These are phyloP conservation scores for Calonectria fujianensis DNA, from an alignment of 2,329 filamentous ascomycete species.

Conservation along the genomic window DNA sequence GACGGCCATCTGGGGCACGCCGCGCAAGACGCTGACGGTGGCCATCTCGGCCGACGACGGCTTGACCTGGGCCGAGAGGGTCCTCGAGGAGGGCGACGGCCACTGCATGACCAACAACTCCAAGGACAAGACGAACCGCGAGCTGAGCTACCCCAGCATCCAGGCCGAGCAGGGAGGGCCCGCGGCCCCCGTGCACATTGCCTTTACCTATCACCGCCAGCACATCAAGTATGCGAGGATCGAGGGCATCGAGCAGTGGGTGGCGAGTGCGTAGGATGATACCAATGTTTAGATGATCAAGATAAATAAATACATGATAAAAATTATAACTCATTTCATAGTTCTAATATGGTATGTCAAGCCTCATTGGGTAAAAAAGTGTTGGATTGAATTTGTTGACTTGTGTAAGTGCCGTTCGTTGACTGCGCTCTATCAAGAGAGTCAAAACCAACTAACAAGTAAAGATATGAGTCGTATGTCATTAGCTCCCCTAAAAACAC, in stretches of 20 bases:
- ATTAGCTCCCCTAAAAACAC: too few species aligned
- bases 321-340: neutral
- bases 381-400: too few species aligned
- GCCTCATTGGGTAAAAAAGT: neutral
- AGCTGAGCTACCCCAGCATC: conserved; percentile 67
- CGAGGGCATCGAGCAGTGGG: conserved; percentile 53
- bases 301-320: neutral
- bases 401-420: too few species aligned
- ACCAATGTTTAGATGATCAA: neutral
- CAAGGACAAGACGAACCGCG: conserved; percentile 62
- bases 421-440: too few species aligned
- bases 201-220: conserved; percentile 66
- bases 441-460: too few species aligned
- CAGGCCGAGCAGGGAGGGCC: conserved; percentile 47
- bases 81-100: conserved; percentile 66
- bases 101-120: conserved; percentile 68
- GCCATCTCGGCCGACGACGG: conserved; percentile 61
- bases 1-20: conserved; percentile 66
- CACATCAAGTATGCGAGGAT: conserved; percentile 63
- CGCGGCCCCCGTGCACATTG: conserved; percentile 58
- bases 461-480: too few species aligned
- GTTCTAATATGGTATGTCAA: neutral
- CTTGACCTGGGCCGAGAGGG: conserved; percentile 60
- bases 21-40: conserved; percentile 59
- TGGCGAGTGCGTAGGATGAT: conserved; percentile 16